Conservation (phyloP, 768 basidiomycete genomes). For the Pholiota conissans region DNA sequence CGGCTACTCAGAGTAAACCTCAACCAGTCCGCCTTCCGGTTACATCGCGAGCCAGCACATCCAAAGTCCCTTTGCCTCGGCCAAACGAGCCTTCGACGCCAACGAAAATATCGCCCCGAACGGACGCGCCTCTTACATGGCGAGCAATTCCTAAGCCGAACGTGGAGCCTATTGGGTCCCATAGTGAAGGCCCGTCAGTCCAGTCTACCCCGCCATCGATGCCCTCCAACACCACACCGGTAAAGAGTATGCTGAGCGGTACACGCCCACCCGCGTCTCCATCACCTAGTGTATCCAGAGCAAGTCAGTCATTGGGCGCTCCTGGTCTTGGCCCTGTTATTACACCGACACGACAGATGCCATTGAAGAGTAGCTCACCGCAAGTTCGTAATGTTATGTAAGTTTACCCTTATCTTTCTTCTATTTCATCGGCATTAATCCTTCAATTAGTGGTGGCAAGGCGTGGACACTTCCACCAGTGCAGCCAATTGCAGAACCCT, state of each 20-base stretch:
- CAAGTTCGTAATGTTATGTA: slow-evolving; percentile 49
- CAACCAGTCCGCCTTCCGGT: slow-evolving; percentile 9
- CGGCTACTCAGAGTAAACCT: slow-evolving; percentile 8
- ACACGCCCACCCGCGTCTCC: slow-evolving; percentile 16
- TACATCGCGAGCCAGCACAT: slow-evolving; percentile 1
- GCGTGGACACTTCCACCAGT: slow-evolving; percentile 65
- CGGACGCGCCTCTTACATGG: slow-evolving; percentile 3
- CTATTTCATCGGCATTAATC: no score
- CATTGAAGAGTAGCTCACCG: slow-evolving; percentile 18
- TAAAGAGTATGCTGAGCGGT: slow-evolving; percentile 7
- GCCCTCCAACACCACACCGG: background rate
- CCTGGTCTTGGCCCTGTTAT: slow-evolving; percentile 64
- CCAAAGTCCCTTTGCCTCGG: background rate
- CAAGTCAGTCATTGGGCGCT: slow-evolving; percentile 9
- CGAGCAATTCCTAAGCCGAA: background rate
- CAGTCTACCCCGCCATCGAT: background rate
- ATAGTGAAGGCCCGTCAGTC: background rate
- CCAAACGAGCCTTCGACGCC: background rate
- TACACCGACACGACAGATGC: slow-evolving; percentile 52
- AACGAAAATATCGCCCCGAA: background rate
- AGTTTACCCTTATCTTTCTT: slow-evolving; percentile 23
- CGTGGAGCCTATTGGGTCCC: background rate
- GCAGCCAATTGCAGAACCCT: slow-evolving; percentile 40
- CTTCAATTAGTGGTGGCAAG: slow-evolving; percentile 37
- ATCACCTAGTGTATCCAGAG: slow-evolving; percentile 10